Conservation (phyloP, 192 early-diverging fungal genomes). For the Pilaira anomala region DNA sequence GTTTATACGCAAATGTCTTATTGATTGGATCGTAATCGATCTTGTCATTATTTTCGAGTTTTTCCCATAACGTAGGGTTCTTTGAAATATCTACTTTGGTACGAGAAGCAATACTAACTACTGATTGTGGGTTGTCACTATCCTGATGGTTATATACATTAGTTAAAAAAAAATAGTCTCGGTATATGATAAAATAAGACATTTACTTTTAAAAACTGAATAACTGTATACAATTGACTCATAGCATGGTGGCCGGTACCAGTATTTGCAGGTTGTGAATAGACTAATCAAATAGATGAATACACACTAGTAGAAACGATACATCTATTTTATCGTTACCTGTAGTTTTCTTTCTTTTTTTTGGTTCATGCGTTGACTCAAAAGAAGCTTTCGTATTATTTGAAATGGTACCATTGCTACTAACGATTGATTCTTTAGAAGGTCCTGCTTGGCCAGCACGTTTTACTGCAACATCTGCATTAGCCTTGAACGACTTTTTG, state of each 20-base stretch:
- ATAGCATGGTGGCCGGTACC: constrained; percentile 50
- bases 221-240: constrained; percentile 53
- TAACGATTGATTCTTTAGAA: background rate
- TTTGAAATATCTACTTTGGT: constrained; percentile 54
- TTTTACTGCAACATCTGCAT: constrained; percentile 31
- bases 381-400: constrained; percentile 32
- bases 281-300: constrained; percentile 23
- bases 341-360: constrained; percentile 23
- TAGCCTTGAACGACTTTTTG: constrained; percentile 31
- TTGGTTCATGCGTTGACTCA: constrained; percentile 22
- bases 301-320: background rate
- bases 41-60: constrained; percentile 61
- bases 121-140: constrained; percentile 56
- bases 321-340: background rate
- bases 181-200: background rate
- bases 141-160: constrained; percentile 23
- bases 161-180: background rate
- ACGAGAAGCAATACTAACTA: constrained; percentile 53
- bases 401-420: background rate
- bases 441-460: constrained; percentile 6
- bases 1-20: constrained; percentile 71
- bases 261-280: constrained; percentile 56
- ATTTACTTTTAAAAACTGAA: constrained; percentile 52
- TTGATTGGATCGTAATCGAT: constrained; percentile 54
- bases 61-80: constrained; percentile 51